Base-by-base conservation (phyloP, 768 basidiomycete species). In the Butyriboletus loyo region DNA sequence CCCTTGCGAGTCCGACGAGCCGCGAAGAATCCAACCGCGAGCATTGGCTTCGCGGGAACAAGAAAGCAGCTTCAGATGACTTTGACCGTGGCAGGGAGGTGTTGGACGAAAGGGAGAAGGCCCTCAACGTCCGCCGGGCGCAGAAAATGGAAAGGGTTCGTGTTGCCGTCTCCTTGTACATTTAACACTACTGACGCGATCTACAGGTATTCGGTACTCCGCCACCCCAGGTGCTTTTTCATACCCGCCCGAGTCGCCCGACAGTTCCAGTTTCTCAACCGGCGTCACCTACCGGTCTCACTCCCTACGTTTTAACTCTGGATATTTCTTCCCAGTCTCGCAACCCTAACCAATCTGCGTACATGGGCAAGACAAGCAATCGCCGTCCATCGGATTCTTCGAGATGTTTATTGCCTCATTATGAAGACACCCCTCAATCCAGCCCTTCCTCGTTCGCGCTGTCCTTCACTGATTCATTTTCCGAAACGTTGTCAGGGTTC, bases 131-230 rank as follows among this genome's bases (percentile, higher is more conserved):
- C 41, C 78, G 84, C 44, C 73, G 91, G 46, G 89, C 89, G 35
- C 77, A 85, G 64, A 93, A 92, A 71, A 92, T 93, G 89, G 89
- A 92, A 70, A 86, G 87, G 82, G 90, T 87, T 50, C 28, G 77
- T 30, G 36, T 10, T 17, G 21, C 42, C 3, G 6, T 40, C 27
- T 36, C 32, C 1, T 32, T 13, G 25, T 24, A 24, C 9, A 5
- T 46, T 27, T 21, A 27, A 41, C 27, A 30, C 22, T 22, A 40
- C 57, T 57, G 41, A 49, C 22, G 37, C 36, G 49, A 39, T 44
- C 14, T 13, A 8, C 63, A 92, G 90, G 79, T 93, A 58, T 92
- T 93, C 62, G 90, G 90, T 49, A 82, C 84, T 25, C 83, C 82
- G 5, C 91, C 91, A 31, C 90, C 90, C 3, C 87, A 89, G 56